Evolutionary conservation across 1,139 yeast species (phyloP), one percentile per base, ranked within the genome.

Genomic region (Sugiyamaella neomexicana): DNA sequence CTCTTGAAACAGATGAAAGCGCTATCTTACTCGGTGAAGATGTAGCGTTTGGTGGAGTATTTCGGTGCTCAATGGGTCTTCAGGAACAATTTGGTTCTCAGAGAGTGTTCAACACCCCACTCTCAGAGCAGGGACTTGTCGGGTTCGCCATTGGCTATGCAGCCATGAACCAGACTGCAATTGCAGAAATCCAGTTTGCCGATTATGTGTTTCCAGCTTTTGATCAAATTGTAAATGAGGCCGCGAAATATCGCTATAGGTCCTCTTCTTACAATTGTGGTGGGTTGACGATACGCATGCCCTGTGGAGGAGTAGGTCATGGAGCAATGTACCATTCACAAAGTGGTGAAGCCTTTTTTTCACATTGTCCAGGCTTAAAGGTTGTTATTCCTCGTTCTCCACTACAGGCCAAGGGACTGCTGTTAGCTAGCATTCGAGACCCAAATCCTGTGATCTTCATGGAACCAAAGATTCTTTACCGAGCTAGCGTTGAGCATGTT

Each of bases 41-140:
- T 53, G 72, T 70, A 7, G 73, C 72, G 12, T 70, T 70, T 59
- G 74, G 74, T 20, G 74, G 74, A 7, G 74, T 70, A n/a, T 70
- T 70, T 55, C 62, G 74, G 9, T 70, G 74, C 63, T 65, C 73
- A n/a, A 66, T 67, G 67, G 73, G 71, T 2, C 65, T 70, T 9
- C 74, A 70, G 48, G 71, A 68, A 44, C 66, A 62, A 57, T 70
- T 69, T 61, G 74, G 74, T 12, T 54, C 63, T n/a, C 71, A 65
- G 17, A 55, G 74, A 16, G 74, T 70, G 13, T 70, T 70, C 62
- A 70, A 70, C 58, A 68, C 73, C 9, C 74, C 74, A 5, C 62
- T 70, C 32, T 63, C 69, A 5, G 74, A 70, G 55, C 74, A 70
- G 56, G 74, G 72, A 1, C 53, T 70, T 23, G 69, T 68, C 5